Evolutionary conservation across 1,284 basidiomycete species (phyloP).

Genomic region (Ustilago tritici): DNA sequence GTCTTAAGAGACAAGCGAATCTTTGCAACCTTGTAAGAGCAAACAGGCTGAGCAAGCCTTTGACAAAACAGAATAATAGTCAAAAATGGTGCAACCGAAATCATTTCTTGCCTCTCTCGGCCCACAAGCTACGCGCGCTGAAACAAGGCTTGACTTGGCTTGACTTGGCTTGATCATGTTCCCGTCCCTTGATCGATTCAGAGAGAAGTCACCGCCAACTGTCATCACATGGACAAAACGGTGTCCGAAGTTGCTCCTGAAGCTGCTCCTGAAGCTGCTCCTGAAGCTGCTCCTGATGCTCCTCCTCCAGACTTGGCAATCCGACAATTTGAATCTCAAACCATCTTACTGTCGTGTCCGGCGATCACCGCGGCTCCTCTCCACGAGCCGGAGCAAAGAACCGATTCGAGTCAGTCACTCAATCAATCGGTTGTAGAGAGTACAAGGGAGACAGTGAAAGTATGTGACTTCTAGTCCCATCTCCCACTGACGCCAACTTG

Average conservation of each 20-base stretch:
- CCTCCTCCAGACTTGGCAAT: neutral
- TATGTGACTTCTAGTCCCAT: no score
- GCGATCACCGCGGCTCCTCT: neutral
- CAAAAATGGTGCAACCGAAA: neutral
- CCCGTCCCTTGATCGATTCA: neutral
- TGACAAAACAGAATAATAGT: no score
- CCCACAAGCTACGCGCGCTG: neutral
- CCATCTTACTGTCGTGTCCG: neutral
- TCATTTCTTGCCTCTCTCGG: neutral
- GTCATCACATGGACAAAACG: no score
- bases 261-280: neutral
- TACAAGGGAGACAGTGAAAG: no score
- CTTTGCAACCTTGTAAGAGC: no score
- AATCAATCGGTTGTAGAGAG: neutral
- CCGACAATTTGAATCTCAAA: conserved; percentile 2
- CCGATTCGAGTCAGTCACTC: neutral
- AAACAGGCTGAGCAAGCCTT: no score
- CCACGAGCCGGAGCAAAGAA: neutral
- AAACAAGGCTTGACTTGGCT: neutral
- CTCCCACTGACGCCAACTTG: no score
- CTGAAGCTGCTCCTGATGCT: neutral
- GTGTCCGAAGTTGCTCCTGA: neutral
- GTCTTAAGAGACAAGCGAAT: no score
- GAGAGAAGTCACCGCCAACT: neutral
- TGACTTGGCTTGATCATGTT: neutral